Conservation (phyloP, 352 stramenopile genomes). For the Phytophthora capsici region DNA sequence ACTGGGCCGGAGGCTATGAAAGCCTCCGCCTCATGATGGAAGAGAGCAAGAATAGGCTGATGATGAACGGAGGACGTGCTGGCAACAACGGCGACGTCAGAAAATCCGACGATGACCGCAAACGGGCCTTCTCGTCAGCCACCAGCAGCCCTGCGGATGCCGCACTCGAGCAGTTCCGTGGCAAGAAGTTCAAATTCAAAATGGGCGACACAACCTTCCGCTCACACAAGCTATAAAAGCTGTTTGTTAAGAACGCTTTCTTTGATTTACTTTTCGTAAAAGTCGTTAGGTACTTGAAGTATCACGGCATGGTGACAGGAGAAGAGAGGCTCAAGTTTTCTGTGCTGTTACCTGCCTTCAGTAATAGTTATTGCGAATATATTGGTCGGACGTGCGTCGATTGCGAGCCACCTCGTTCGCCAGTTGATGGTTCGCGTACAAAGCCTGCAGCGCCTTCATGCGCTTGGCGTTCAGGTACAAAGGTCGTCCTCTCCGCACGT, state of each 20-base stretch:
- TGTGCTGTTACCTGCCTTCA: slow-evolving; percentile 38
- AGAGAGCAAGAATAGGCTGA: slow-evolving; percentile 72
- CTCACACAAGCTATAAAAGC: slow-evolving; percentile 77
- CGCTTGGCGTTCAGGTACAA: slow-evolving; percentile 79
- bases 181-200: slow-evolving; percentile 89
- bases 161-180: slow-evolving; percentile 72
- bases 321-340: too few relatives aligned
- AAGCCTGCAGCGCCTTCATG: slow-evolving; percentile 69
- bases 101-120: slow-evolving; percentile 46
- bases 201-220: slow-evolving; percentile 80
- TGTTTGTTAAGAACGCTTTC: too few relatives aligned
- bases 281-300: too few relatives aligned
- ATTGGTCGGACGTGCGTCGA: slow-evolving; percentile 85
- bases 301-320: too few relatives aligned
- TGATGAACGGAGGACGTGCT: slow-evolving; percentile 39
- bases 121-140: slow-evolving; percentile 43
- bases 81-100: slow-evolving; percentile 26
- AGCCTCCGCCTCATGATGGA: slow-evolving; percentile 86
- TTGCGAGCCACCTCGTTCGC: slow-evolving; percentile 85
- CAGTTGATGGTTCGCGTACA: slow-evolving; percentile 84
- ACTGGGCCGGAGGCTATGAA: slow-evolving; percentile 85
- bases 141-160: slow-evolving; percentile 41
- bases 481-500: slow-evolving; percentile 75
- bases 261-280: too few relatives aligned
- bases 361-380: slow-evolving; percentile 89